Evolutionary conservation across 495 filamentous ascomycete genomes (phyloP).

Genomic region (Pyrenopolyporus hunteri): DNA sequence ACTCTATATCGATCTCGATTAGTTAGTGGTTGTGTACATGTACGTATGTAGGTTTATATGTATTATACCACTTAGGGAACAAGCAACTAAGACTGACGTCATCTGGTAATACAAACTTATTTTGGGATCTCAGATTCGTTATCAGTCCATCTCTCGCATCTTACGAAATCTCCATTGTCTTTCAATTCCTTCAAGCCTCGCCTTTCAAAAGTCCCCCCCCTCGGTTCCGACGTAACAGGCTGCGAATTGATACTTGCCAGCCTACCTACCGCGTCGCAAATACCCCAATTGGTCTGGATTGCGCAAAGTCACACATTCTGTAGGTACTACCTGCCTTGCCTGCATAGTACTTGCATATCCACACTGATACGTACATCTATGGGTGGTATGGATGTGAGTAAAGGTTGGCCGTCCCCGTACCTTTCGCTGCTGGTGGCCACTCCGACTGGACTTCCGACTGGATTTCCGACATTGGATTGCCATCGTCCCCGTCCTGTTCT

Average conservation of each 20-base stretch:
- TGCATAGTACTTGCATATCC: constrained; percentile 13
- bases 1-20: too few species aligned
- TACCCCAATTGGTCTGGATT: constrained; percentile 31
- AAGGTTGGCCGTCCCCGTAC: constrained; percentile 26
- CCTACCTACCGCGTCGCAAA: neutral
- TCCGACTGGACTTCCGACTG: constrained; percentile 7
- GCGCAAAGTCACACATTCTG: constrained; percentile 14
- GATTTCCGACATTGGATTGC: constrained; percentile 1
- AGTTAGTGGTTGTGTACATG: too few species aligned
- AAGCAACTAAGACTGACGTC: constrained; percentile 29
- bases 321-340: constrained; percentile 30
- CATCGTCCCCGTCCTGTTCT: constrained; percentile 21
- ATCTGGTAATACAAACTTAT: constrained; percentile 28
- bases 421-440: neutral
- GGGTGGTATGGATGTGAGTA: neutral
- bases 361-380: neutral
- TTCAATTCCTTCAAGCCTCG: constrained; percentile 3
- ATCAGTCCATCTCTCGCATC: neutral
- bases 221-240: neutral
- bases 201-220: neutral
- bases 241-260: constrained; percentile 9
- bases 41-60: too few species aligned
- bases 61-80: too few species aligned
- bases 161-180: neutral
- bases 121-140: constrained; percentile 23